Evolutionary conservation across 371 early-diverging fungal genomes (phyloP).

Genomic region (Funneliformis caledonium): DNA sequence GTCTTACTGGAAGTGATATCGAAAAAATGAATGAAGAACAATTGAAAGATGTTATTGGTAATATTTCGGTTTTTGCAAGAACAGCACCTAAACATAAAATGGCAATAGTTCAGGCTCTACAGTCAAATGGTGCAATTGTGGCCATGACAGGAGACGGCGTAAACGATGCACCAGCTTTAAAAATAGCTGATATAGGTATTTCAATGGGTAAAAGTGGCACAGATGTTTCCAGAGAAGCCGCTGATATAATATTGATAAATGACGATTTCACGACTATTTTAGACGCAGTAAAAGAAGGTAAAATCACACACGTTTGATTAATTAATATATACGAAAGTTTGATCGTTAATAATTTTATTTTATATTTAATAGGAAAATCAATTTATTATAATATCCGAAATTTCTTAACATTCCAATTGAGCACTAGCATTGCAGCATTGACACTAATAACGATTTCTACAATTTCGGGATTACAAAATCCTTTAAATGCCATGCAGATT

Average conservation of each 20-base stretch:
- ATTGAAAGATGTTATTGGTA: conserved; percentile 61
- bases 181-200: conserved; percentile 89
- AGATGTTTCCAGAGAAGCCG: conserved; percentile 90
- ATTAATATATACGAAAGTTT: not conserved
- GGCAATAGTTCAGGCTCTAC: conserved; percentile 80
- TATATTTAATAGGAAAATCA: conserved; percentile 64
- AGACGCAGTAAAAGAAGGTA: conserved; percentile 87
- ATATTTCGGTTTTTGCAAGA: conserved; percentile 83
- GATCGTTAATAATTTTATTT: not conserved
- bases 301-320: not conserved
- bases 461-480: conserved; percentile 84
- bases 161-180: conserved; percentile 93
- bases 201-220: conserved; percentile 92
- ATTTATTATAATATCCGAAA: conserved; percentile 94
- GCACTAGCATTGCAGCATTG: conserved; percentile 84
- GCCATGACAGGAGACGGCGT: conserved; percentile 98
- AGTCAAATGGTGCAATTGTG: conserved; percentile 73
- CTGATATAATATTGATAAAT: conserved; percentile 91
- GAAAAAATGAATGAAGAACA: conserved; percentile 70
- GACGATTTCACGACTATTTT: conserved; percentile 86
- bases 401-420: conserved; percentile 88
- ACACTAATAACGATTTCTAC: conserved; percentile 87
- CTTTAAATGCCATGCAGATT: conserved; percentile 97
- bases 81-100: conserved; percentile 93
- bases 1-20: conserved; percentile 75